Percentiles rank a stretch among this genome's conserved stretches.
Evolutionary conservation across 164 flowering plant species (phyloP).

Genomic region (Buxus sempervirens): DNA sequence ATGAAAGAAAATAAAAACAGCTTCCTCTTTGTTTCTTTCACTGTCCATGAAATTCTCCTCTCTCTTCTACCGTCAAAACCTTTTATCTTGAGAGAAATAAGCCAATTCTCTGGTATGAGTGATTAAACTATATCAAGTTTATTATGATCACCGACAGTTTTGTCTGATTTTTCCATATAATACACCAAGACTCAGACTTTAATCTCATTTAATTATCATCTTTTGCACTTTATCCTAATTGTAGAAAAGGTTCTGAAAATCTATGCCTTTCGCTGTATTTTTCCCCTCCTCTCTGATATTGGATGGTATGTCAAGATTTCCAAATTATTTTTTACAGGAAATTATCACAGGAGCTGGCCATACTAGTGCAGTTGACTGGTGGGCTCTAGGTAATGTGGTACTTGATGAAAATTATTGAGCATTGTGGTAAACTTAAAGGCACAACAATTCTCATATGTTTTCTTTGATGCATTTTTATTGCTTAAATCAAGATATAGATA

Average conservation of each 20-base stretch:
- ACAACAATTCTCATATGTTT: not conserved
- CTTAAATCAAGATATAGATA: no score
- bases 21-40: not conserved
- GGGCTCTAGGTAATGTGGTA: slow-evolving; percentile 89
- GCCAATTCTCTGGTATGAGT: no score
- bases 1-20: not conserved
- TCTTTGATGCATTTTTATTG: no score
- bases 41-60: no score
- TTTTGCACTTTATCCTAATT: no score
- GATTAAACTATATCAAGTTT: no score
- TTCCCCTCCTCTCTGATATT: not conserved
- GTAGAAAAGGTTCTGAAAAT: no score
- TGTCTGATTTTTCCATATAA: not conserved
- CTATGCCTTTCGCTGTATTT: no score
- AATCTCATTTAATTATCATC: not conserved
- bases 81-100: no score
- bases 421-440: not conserved
- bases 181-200: not conserved
- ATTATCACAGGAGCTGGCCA: slow-evolving; percentile 94
- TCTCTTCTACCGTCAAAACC: no score
- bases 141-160: not conserved
- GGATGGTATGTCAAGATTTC: not conserved
- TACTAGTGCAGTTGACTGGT: slow-evolving; percentile 99
- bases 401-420: not conserved
- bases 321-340: slow-evolving; percentile 53